Conservation (phyloP, 2,329 filamentous ascomycete species). For the Trichoderma breve region DNA sequence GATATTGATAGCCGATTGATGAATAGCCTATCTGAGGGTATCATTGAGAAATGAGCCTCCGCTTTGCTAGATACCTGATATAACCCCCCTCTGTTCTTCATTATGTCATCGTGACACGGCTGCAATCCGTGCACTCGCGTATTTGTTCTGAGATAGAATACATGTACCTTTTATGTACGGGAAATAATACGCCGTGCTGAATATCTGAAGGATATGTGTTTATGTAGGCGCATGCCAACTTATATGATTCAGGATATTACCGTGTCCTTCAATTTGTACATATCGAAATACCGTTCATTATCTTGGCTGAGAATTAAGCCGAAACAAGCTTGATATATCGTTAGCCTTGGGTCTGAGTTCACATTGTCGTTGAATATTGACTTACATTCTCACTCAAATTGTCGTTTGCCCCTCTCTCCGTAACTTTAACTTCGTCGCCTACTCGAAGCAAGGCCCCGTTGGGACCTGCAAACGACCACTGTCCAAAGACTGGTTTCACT, state of each 20-base stretch:
- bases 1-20: not conserved
- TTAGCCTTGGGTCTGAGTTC: not conserved
- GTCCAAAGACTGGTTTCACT: conserved; percentile 26
- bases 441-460: conserved; percentile 23
- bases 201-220: not conserved
- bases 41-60: not conserved
- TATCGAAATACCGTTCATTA: not conserved
- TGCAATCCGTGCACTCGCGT: not conserved
- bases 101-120: not conserved
- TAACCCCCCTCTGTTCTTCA: not conserved
- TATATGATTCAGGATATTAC: not conserved
- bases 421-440: conserved; percentile 27
- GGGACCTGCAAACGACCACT: conserved; percentile 24
- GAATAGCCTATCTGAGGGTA: not conserved
- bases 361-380: not conserved
- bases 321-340: not conserved
- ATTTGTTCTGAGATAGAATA: not conserved
- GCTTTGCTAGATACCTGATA: not conserved
- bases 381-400: not conserved
- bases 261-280: not conserved
- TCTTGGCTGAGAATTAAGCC: not conserved
- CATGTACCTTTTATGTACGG: not conserved
- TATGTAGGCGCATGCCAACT: not conserved
- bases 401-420: conserved; percentile 5
- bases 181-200: not conserved